Percentiles rank a stretch among this genome's conserved stretches.
Evolutionary conservation across 345 rosid genomes (phyloP).

Genomic region (Aquilaria yunnanensis): DNA sequence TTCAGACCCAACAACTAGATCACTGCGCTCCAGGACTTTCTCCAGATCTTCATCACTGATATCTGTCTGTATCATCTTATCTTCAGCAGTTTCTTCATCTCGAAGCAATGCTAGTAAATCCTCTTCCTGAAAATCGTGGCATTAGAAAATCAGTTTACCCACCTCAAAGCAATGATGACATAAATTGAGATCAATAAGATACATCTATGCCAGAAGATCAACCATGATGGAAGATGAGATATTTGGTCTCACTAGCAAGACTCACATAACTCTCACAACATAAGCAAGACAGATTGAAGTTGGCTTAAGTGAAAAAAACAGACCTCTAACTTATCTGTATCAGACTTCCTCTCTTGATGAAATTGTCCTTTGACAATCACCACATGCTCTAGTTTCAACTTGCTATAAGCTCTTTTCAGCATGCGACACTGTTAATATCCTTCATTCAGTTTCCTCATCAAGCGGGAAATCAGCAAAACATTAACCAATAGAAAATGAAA

Average conservation of each 20-base stretch:
- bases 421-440: slow-evolving; percentile 62
- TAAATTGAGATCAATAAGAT: background rate
- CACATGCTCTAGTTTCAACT: slow-evolving; percentile 95
- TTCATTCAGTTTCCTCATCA: slow-evolving; percentile 14
- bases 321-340: slow-evolving; percentile 44
- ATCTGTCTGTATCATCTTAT: slow-evolving; percentile 82
- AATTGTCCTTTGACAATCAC: slow-evolving; percentile 92
- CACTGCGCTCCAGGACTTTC: slow-evolving; percentile 66
- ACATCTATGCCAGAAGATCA: background rate
- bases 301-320: background rate
- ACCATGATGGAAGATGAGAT: background rate
- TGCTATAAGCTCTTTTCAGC: slow-evolving; percentile 81
- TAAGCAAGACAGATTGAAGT: background rate
- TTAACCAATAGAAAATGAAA: background rate
- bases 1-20: slow-evolving; percentile 34
- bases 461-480: background rate
- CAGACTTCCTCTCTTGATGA: slow-evolving; percentile 66
- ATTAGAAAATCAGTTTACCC: background rate
- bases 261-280: no score
- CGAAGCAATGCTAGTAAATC: slow-evolving; percentile 65
- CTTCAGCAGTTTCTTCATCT: slow-evolving; percentile 83
- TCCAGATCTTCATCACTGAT: slow-evolving; percentile 75
- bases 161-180: background rate
- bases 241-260: no score
- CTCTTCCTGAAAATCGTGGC: slow-evolving; percentile 55